Evolutionary conservation across 306 rosid species (phyloP).

Genomic region (Sesbania bispinosa): DNA sequence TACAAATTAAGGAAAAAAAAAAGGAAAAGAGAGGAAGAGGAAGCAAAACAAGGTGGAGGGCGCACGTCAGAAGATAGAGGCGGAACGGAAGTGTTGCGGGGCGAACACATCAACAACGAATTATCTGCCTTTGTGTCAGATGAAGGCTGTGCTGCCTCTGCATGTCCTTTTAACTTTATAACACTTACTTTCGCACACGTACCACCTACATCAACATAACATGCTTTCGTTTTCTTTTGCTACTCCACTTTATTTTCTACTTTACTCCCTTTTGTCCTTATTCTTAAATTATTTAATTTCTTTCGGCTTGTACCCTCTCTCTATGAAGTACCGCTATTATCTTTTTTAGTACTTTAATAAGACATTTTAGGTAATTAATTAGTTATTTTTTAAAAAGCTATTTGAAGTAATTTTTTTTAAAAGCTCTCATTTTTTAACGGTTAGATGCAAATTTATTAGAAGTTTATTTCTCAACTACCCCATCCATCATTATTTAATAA

Average conservation of each 20-base stretch:
- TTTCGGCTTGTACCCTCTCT: too few species aligned
- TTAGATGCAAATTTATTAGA: too few species aligned
- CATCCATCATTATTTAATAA: too few species aligned
- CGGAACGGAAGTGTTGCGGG: background rate
- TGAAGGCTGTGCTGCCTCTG: background rate
- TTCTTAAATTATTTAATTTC: too few species aligned
- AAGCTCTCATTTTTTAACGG: too few species aligned
- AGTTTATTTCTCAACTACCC: too few species aligned
- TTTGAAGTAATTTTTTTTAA: too few species aligned
- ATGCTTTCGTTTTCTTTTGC: background rate
- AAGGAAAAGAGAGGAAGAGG: background rate
- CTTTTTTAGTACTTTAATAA: too few species aligned
- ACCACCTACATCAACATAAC: background rate
- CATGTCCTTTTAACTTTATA: slow-evolving; percentile 1
- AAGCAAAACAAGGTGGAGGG: background rate
- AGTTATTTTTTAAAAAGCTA: too few species aligned
- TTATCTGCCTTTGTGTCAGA: slow-evolving; percentile 11
- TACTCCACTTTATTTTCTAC: too few species aligned
- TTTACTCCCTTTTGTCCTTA: background rate
- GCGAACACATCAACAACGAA: background rate
- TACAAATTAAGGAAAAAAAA: background rate
- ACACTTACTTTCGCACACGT: slow-evolving; percentile 28
- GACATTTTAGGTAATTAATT: too few species aligned
- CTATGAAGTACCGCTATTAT: too few species aligned
- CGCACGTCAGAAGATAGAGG: background rate